Percentiles rank a stretch among this genome's conserved stretches.
phyloP scores from a whole-genome alignment of 2,329 filamentous ascomycete species.

The Colletotrichum sp. region DNA sequence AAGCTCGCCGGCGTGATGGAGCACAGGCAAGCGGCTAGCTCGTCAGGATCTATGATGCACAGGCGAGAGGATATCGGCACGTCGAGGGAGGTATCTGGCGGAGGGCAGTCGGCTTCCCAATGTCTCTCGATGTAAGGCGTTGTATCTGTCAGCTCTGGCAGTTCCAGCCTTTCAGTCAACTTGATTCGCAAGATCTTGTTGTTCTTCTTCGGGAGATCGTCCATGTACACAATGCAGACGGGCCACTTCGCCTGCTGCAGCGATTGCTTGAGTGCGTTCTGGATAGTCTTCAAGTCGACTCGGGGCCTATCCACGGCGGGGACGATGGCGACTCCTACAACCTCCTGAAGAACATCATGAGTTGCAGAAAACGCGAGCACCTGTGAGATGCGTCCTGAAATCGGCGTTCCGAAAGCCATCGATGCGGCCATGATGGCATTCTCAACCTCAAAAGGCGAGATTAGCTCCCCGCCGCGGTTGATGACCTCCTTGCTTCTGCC shows the following conservation, averaged over 20 bases:
- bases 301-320: conserved; percentile 46
- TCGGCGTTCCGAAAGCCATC: conserved; percentile 42
- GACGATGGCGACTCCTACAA: conserved; percentile 58
- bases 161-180: conserved; percentile 50
- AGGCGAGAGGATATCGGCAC: conserved; percentile 39
- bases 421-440: conserved; percentile 57
- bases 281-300: conserved; percentile 52
- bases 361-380: conserved; percentile 58
- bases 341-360: conserved; percentile 60
- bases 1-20: conserved; percentile 19
- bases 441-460: conserved; percentile 64
- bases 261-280: conserved; percentile 48
- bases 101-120: conserved; percentile 53
- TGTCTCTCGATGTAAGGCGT: conserved; percentile 50
- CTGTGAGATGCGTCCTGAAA: conserved; percentile 51
- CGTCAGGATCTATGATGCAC: conserved; percentile 36
- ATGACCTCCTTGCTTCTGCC: conserved; percentile 62
- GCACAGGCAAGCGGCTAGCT: conserved; percentile 28
- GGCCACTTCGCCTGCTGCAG: conserved; percentile 61
- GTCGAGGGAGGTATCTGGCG: conserved; percentile 49
- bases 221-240: conserved; percentile 57
- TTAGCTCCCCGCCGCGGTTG: conserved; percentile 63
- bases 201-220: conserved; percentile 58
- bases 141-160: conserved; percentile 49
- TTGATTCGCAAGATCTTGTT: conserved; percentile 63